Percentiles rank a stretch among this genome's conserved stretches.
These are phyloP conservation scores for Podospora tetraspora DNA, from an alignment of 495 filamentous ascomycete species.

Conservation along the genomic window DNA sequence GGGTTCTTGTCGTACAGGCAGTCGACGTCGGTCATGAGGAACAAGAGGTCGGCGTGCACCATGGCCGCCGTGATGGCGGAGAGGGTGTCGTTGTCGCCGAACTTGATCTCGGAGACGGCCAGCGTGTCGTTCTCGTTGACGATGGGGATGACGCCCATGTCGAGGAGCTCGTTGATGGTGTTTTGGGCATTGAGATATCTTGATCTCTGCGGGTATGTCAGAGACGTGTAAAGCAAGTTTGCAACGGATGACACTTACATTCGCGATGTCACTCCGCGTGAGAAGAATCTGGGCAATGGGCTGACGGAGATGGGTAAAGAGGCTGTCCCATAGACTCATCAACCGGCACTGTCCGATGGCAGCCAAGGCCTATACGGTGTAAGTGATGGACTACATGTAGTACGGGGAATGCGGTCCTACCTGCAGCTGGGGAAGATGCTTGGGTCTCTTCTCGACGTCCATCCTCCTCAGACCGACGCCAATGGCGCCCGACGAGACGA, in stretches of 20 bases:
- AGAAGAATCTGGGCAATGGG: conserved; percentile 92
- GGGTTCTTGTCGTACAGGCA: conserved; percentile 96
- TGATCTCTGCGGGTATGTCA: conserved; percentile 54
- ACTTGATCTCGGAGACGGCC: conserved; percentile 97
- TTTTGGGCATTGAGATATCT: conserved; percentile 97
- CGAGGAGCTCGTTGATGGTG: conserved; percentile 79
- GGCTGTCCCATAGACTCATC: conserved; percentile 90
- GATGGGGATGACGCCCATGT: conserved; percentile 96
- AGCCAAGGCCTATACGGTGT: conserved; percentile 66
- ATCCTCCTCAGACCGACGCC: conserved; percentile 85
- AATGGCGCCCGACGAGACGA: conserved; percentile 96
- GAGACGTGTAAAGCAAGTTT: not conserved
- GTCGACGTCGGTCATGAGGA: conserved; percentile 98
- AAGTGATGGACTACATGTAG: not conserved
- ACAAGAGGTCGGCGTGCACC: conserved; percentile 94
- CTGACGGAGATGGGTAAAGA: conserved; percentile 81
- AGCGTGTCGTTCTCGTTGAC: conserved; percentile 99
- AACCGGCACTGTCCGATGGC: conserved; percentile 94
- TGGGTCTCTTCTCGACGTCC: conserved; percentile 84
- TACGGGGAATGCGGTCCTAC: conserved; percentile 32
- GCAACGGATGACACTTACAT: conserved; percentile 51
- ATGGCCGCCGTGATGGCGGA: conserved; percentile 95
- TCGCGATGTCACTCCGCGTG: conserved; percentile 94
- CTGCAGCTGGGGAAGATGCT: conserved; percentile 79
- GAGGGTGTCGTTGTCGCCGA: conserved; percentile 96